Percentiles rank a stretch among this genome's conserved stretches.
Conservation (phyloP, 305 asterid species). For the Fraxinus sp. region DNA sequence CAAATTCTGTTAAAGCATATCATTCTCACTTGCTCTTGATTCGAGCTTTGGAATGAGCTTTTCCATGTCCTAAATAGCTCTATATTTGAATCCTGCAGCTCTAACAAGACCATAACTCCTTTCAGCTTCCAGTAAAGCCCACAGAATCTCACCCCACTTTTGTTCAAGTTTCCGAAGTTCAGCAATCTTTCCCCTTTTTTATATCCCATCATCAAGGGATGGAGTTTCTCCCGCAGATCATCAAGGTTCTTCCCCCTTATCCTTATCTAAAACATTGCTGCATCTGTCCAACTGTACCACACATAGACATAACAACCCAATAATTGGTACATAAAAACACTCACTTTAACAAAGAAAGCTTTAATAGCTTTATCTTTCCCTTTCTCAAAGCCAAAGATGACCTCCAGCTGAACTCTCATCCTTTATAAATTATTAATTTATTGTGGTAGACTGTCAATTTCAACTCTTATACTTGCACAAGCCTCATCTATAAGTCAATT, state of each 20-base stretch:
- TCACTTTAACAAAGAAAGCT: constrained; percentile 55
- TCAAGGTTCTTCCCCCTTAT: constrained; percentile 55
- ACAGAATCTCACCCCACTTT: constrained; percentile 57
- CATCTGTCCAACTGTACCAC: neutral
- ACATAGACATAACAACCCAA: neutral
- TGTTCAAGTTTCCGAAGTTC: constrained; percentile 58
- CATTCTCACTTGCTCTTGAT: constrained; percentile 36
- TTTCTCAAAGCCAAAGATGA: constrained; percentile 84
- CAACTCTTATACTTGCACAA: constrained; percentile 86
- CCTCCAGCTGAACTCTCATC: constrained; percentile 77
- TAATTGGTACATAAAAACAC: neutral
- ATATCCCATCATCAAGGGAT: constrained; percentile 75
- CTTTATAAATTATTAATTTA: constrained; percentile 77
- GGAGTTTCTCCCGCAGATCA: constrained; percentile 80
- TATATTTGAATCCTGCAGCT: constrained; percentile 77
- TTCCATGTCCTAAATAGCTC: constrained; percentile 80
- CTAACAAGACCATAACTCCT: constrained; percentile 78
- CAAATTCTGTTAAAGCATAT: constrained; percentile 71
- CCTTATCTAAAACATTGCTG: constrained; percentile 36
- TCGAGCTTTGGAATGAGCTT: constrained; percentile 63
- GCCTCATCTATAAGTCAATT: constrained; percentile 82
- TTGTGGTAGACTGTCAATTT: constrained; percentile 86
- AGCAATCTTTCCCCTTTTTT: constrained; percentile 69
- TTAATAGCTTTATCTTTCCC: constrained; percentile 81
- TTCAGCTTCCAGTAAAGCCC: constrained; percentile 79